These are phyloP conservation scores for Coemansia sp. DNA, from an alignment of 192 early-diverging fungal species.

Conservation along the genomic window DNA sequence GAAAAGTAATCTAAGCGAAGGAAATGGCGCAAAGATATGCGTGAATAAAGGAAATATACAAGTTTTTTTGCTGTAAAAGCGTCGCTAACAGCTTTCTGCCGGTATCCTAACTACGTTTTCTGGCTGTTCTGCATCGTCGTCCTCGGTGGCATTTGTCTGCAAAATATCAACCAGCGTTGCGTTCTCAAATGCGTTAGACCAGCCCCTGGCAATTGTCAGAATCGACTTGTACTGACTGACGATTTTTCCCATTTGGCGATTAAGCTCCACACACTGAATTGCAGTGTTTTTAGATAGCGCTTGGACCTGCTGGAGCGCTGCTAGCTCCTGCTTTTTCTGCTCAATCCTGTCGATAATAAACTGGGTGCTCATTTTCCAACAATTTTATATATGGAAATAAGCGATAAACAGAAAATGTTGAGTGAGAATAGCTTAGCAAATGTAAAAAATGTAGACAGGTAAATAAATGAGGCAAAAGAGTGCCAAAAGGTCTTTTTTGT, in stretches of 20 bases:
- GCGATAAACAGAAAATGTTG: too few relatives aligned
- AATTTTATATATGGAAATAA: neutral
- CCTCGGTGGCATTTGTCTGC: slow-evolving; percentile 24
- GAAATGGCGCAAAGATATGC: too few relatives aligned
- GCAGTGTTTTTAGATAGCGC: slow-evolving; percentile 45
- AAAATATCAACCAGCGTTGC: slow-evolving; percentile 45
- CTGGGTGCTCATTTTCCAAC: slow-evolving; percentile 38
- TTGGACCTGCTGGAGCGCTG: slow-evolving; percentile 41
- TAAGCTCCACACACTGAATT: slow-evolving; percentile 51
- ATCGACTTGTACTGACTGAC: slow-evolving; percentile 49
- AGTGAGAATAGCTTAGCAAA: too few relatives aligned
- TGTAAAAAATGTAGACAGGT: too few relatives aligned
- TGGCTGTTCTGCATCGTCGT: slow-evolving; percentile 48
- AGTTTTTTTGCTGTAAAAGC: too few relatives aligned
- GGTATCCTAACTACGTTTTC: slow-evolving; percentile 53
- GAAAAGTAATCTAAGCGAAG: too few relatives aligned
- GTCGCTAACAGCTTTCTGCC: slow-evolving; percentile 24
- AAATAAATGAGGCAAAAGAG: too few relatives aligned
- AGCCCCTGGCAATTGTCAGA: slow-evolving; percentile 38
- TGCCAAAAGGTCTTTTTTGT: too few relatives aligned
- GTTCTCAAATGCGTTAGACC: slow-evolving; percentile 54
- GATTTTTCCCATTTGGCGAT: slow-evolving; percentile 52
- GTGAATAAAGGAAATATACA: too few relatives aligned
- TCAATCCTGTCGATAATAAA: slow-evolving; percentile 37
- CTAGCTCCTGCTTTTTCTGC: slow-evolving; percentile 53